phyloP scores from a whole-genome alignment of 208 protist genomes.

The Leishmania tropica region DNA sequence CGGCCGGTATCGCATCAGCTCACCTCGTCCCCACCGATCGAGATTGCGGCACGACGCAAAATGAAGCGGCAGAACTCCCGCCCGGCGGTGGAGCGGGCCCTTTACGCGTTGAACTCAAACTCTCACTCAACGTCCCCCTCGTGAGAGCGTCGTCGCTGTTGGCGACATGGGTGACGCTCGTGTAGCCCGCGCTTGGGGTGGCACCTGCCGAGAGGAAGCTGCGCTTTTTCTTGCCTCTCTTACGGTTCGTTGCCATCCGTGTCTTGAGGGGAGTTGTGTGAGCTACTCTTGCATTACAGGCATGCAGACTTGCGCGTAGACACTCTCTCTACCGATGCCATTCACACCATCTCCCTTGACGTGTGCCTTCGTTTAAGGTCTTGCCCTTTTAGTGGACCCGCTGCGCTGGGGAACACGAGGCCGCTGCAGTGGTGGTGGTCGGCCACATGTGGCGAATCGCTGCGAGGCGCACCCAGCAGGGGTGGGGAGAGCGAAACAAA shows the following conservation, averaged over 20 bases:
- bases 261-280: neutral
- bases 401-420: neutral
- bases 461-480: neutral
- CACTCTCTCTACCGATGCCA: too few relatives aligned
- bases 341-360: conserved; percentile 1
- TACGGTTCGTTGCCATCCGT: neutral
- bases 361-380: neutral
- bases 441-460: neutral
- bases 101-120: conserved; percentile 60
- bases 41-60: conserved; percentile 57
- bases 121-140: conserved; percentile 42
- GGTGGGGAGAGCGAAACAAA: neutral
- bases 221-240: neutral
- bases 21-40: conserved; percentile 35
- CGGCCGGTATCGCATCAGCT: conserved; percentile 6
- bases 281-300: neutral
- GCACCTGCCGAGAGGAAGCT: neutral
- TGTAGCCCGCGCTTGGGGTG: neutral
- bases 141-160: conserved; percentile 41
- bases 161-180: conserved; percentile 31
- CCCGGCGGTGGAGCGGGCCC: conserved; percentile 54
- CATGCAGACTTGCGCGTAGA: neutral
- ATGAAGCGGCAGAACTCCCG: conserved; percentile 46
- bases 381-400: neutral
- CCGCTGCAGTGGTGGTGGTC: neutral